A percentile compares a stretch with the other conserved stretches of the same genome.
Evolutionary conservation across 2,329 filamentous ascomycete species (phyloP).

Genomic region (Lachnellula occidentalis): DNA sequence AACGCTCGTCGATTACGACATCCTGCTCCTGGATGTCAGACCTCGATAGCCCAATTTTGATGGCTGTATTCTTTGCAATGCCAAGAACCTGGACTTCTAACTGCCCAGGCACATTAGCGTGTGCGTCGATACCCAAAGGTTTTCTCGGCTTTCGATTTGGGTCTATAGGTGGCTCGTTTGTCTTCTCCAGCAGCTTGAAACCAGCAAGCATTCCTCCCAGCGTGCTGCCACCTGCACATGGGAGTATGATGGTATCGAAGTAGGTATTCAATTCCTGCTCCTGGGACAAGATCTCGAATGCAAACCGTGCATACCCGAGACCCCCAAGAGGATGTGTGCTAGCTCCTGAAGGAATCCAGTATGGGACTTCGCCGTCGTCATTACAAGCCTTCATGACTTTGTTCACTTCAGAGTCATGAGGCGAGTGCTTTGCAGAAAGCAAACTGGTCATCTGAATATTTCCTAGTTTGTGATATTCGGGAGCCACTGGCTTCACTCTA

Average conservation of each 20-base stretch:
- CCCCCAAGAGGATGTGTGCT: constrained; percentile 1
- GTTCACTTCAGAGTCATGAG: neutral
- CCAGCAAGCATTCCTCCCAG: neutral
- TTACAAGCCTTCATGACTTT: neutral
- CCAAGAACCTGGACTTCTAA: neutral
- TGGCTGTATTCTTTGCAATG: neutral
- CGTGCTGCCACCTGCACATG: neutral
- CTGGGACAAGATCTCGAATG: neutral
- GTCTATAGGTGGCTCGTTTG: neutral
- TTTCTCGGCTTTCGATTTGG: neutral
- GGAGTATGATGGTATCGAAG: neutral
- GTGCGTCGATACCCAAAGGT: neutral
- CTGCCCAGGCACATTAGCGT: neutral
- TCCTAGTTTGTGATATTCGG: neutral
- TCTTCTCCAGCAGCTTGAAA: neutral
- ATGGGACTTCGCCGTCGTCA: neutral
- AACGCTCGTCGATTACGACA: constrained; percentile 1
- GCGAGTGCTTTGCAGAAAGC: neutral
- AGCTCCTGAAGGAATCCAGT: constrained; percentile 3
- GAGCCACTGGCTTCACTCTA: neutral
- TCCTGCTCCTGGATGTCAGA: neutral
- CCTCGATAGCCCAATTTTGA: neutral
- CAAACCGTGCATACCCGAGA: constrained; percentile 1
- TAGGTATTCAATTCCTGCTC: neutral
- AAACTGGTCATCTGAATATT: constrained; percentile 1